A percentile compares a stretch with the other conserved stretches of the same genome.
These are phyloP conservation scores for Peniophora sp. DNA, from an alignment of 1,284 basidiomycete species.

Conservation along the genomic window DNA sequence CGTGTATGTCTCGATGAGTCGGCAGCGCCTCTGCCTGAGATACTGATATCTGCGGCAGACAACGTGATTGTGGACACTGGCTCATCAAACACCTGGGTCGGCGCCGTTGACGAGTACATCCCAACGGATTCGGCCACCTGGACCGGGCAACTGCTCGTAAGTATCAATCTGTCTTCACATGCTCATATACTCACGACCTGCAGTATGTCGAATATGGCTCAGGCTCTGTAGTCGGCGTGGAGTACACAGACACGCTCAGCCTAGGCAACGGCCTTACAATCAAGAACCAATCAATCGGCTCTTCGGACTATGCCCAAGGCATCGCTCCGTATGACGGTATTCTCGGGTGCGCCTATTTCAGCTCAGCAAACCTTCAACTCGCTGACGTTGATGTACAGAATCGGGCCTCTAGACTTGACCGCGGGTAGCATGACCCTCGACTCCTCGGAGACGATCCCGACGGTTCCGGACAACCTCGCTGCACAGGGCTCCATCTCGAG, in stretches of 20 bases:
- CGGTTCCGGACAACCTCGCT: slow-evolving; percentile 44
- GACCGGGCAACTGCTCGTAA: slow-evolving; percentile 34
- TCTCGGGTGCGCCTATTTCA: slow-evolving; percentile 26
- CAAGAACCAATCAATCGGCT: slow-evolving; percentile 46
- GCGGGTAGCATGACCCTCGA: slow-evolving; percentile 19
- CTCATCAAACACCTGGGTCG: slow-evolving; percentile 43
- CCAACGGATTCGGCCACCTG: slow-evolving; percentile 32
- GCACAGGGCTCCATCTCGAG: slow-evolving; percentile 26
- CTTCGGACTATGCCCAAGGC: slow-evolving; percentile 33
- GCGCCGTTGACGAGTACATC: slow-evolving; percentile 37
- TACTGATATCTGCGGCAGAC: slow-evolving; percentile 13
- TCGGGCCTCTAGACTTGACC: slow-evolving; percentile 43
- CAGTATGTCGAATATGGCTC: slow-evolving; percentile 41
- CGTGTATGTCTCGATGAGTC: no score
- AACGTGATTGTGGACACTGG: slow-evolving; percentile 44
- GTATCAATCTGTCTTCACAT: slow-evolving; percentile 7
- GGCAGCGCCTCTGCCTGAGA: neutral
- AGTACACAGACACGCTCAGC: slow-evolving; percentile 37
- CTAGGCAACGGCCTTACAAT: slow-evolving; percentile 21
- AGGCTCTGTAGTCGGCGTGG: slow-evolving; percentile 30
- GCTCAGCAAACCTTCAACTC: no score
- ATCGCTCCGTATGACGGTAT: slow-evolving; percentile 42
- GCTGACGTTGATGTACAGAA: slow-evolving; percentile 5
- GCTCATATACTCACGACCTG: slow-evolving; percentile 2
- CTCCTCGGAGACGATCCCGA: slow-evolving; percentile 32